phyloP scores from a whole-genome alignment of 1,284 basidiomycete genomes.

The Caloboletus inedulis region DNA sequence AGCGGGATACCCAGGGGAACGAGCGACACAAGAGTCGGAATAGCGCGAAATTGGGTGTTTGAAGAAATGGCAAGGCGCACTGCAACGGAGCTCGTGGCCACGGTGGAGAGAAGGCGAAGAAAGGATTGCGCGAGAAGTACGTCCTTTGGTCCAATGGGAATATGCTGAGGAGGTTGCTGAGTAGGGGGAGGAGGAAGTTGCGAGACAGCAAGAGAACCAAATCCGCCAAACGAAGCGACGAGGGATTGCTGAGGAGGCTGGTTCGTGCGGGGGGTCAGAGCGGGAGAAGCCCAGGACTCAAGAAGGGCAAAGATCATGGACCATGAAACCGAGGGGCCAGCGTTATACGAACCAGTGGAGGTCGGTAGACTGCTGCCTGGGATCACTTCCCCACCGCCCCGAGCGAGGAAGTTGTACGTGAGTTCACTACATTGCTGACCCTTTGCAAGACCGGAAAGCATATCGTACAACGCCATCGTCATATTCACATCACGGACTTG shows the following conservation, averaged over 20 bases:
- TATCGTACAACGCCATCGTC: constrained; percentile 80
- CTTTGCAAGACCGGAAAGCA: constrained; percentile 82
- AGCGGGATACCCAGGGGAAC: constrained; percentile 79
- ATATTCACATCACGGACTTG: constrained; percentile 72
- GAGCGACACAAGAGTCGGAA: constrained; percentile 76
- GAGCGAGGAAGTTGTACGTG: constrained; percentile 81
- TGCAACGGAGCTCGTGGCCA: constrained; percentile 74
- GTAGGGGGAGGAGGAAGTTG: constrained; percentile 17
- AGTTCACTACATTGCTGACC: constrained; percentile 83
- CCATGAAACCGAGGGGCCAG: constrained; percentile 45
- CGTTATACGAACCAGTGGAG: constrained; percentile 29
- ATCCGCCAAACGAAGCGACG: constrained; percentile 29
- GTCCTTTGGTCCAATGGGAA: constrained; percentile 69
- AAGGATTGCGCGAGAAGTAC: constrained; percentile 79
- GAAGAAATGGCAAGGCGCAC: constrained; percentile 78
- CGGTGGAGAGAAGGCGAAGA: constrained; percentile 76
- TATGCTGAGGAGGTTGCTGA: constrained; percentile 40
- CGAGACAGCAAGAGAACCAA: constrained; percentile 25
- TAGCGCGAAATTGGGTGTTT: constrained; percentile 76
- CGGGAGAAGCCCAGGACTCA: constrained; percentile 47
- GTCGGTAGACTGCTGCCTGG: constrained; percentile 45
- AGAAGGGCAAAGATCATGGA: constrained; percentile 51
- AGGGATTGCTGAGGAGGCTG: constrained; percentile 27
- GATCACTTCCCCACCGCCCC: constrained; percentile 61
- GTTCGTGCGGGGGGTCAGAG: constrained; percentile 26